These are phyloP conservation scores for Areca catechu DNA, from an alignment of 176 grass and related monocot species.

Conservation along the genomic window DNA sequence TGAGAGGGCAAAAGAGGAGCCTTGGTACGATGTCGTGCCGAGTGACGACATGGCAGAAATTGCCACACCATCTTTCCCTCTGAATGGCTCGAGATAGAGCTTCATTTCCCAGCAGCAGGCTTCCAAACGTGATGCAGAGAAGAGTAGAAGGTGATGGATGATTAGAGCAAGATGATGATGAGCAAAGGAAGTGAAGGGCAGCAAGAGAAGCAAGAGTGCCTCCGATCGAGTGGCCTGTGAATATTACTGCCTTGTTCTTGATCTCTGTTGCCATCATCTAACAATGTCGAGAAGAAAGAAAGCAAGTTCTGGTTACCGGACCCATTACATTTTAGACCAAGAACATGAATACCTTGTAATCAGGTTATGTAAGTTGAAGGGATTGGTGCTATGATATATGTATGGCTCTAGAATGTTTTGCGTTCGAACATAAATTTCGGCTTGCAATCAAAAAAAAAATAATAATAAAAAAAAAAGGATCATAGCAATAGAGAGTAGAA, in stretches of 20 bases:
- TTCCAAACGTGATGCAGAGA: conserved; percentile 14
- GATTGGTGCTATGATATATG: too few relatives aligned
- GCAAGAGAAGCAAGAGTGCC: conserved; percentile 54
- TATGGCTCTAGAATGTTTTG: too few relatives aligned
- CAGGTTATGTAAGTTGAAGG: too few relatives aligned
- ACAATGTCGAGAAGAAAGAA: conserved; percentile 8
- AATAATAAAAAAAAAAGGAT: too few relatives aligned
- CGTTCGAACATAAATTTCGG: too few relatives aligned
- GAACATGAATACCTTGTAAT: too few relatives aligned
- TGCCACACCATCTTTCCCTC: conserved; percentile 57
- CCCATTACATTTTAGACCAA: too few relatives aligned
- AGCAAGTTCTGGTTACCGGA: not conserved
- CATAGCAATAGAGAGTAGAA: too few relatives aligned
- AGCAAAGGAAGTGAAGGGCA: conserved; percentile 67
- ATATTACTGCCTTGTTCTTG: conserved; percentile 63
- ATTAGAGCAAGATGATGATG: conserved; percentile 28
- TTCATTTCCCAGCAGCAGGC: conserved; percentile 65
- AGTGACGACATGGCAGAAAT: conserved; percentile 71
- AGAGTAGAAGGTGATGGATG: conserved; percentile 35
- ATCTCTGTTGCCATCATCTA: conserved; percentile 64
- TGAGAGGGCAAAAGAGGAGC: conserved; percentile 67
- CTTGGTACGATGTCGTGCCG: conserved; percentile 74
- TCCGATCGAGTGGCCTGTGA: conserved; percentile 80
- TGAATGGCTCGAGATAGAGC: conserved; percentile 55
- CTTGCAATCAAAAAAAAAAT: too few relatives aligned